A percentile compares a stretch with the other conserved stretches of the same genome.
phyloP scores from a whole-genome alignment of 495 filamentous ascomycete genomes.

The Hamigera avellanea region DNA sequence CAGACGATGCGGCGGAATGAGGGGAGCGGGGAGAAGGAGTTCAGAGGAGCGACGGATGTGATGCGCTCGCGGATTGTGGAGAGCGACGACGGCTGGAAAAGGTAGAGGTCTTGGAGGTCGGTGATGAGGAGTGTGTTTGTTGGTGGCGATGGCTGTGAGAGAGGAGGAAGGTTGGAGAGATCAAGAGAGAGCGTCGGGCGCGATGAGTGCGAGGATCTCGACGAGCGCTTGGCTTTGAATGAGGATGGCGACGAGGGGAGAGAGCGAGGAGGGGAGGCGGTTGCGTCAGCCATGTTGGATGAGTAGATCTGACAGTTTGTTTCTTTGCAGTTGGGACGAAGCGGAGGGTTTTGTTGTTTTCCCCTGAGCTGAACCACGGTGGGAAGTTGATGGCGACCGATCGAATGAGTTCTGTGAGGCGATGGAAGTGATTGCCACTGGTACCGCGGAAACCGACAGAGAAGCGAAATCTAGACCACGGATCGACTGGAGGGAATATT shows the following conservation, averaged over 20 bases:
- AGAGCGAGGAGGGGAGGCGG: slow-evolving; percentile 13
- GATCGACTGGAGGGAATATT: too few species aligned
- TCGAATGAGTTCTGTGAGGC: too few species aligned
- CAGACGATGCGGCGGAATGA: slow-evolving; percentile 87
- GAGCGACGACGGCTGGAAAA: slow-evolving; percentile 72
- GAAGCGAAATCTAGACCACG: too few species aligned
- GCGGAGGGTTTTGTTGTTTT: too few species aligned
- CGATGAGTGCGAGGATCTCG: slow-evolving; percentile 16
- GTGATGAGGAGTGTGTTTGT: slow-evolving; percentile 93
- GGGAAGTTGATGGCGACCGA: too few species aligned
- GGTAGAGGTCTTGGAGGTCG: slow-evolving; percentile 60
- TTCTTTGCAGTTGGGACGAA: too few species aligned
- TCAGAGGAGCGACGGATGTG: slow-evolving; percentile 51
- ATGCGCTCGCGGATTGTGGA: slow-evolving; percentile 65
- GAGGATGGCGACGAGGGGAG: slow-evolving; percentile 16
- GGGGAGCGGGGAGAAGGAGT: slow-evolving; percentile 84
- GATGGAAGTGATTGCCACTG: too few species aligned
- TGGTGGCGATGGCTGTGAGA: slow-evolving; percentile 68
- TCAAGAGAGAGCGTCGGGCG: slow-evolving; percentile 64
- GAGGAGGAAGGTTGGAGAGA: slow-evolving; percentile 65
- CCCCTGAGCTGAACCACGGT: too few species aligned
- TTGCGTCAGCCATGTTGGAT: slow-evolving; percentile 4
- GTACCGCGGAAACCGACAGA: too few species aligned
- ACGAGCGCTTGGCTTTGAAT: slow-evolving; percentile 31
- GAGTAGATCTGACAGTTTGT: slow-evolving; percentile 2